Conservation (phyloP, 1,284 basidiomycete species). For the Cryptococcus floricola region DNA sequence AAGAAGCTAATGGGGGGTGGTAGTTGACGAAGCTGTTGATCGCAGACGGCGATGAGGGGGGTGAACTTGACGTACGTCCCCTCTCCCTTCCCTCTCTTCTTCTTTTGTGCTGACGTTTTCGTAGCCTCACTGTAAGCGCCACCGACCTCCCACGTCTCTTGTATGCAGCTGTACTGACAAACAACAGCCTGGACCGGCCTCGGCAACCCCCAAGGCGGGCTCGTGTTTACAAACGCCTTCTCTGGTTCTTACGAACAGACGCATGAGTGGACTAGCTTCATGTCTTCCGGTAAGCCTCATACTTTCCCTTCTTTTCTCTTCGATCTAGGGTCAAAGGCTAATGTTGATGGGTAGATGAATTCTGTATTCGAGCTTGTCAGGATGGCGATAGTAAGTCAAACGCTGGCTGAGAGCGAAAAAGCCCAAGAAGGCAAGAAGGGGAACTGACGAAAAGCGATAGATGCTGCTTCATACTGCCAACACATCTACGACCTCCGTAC, state of each 20-base stretch:
- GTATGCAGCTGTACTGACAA: constrained; percentile 1
- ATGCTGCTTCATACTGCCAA: constrained; percentile 61
- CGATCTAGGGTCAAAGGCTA: not conserved
- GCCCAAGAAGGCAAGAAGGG: not conserved
- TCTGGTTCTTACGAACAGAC: constrained; percentile 48
- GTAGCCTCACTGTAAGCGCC: constrained; percentile 23
- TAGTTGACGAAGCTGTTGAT: constrained; percentile 43
- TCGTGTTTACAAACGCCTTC: constrained; percentile 65
- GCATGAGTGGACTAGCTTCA: constrained; percentile 46
- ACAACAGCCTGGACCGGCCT: constrained; percentile 33
- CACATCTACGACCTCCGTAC: constrained; percentile 60
- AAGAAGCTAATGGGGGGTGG: not conserved
- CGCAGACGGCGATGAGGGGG: constrained; percentile 51
- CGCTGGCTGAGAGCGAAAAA: not conserved
- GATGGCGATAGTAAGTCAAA: constrained; percentile 48
- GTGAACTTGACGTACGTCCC: constrained; percentile 48
- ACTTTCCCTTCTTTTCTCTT: not conserved
- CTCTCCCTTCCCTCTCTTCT: not conserved
- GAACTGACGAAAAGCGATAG: constrained; percentile 5
- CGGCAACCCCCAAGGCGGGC: constrained; percentile 63
- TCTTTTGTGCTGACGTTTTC: not conserved
- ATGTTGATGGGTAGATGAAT: constrained; percentile 47
- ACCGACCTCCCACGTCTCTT: too few relatives aligned
- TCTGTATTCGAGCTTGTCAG: constrained; percentile 72
- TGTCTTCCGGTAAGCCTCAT: constrained; percentile 19